These are phyloP conservation scores for Neurospora tetrasperma DNA, from an alignment of 495 filamentous ascomycete species.

Conservation along the genomic window DNA sequence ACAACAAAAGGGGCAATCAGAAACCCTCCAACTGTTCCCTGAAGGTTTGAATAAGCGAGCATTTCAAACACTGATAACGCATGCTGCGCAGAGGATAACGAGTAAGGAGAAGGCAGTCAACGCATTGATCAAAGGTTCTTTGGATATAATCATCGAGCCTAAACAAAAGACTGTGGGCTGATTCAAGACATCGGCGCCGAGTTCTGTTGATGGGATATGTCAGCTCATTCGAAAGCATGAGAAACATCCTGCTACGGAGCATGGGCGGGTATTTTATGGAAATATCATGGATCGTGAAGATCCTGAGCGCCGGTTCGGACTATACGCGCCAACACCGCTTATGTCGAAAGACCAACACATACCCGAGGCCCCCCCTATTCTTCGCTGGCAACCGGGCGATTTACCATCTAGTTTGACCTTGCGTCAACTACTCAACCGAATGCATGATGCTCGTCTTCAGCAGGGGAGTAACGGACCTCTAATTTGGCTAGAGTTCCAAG, in stretches of 20 bases:
- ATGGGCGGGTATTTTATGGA: background rate
- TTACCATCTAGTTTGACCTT: background rate
- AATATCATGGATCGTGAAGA: background rate
- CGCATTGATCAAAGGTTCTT: background rate
- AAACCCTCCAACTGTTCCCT: fast-evolving
- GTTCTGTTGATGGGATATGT: background rate
- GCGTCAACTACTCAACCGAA: background rate
- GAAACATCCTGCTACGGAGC: background rate
- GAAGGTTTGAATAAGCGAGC: background rate
- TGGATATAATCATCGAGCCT: background rate
- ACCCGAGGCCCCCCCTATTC: too few species aligned
- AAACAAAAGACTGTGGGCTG: background rate
- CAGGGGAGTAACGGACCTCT: too few species aligned
- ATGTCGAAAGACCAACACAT: too few species aligned
- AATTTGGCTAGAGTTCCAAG: background rate
- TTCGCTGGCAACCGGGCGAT: too few species aligned
- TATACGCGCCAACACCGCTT: too few species aligned
- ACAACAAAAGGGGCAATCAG: too few species aligned
- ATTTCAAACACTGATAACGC: fast-evolving
- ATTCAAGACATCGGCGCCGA: background rate
- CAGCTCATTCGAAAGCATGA: background rate
- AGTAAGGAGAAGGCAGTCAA: background rate
- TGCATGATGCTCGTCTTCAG: too few species aligned
- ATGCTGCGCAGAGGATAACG: background rate
- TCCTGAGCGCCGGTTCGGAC: background rate